Conservation (phyloP, 176 grass and related monocot genomes). For the Ensete glaucum region DNA sequence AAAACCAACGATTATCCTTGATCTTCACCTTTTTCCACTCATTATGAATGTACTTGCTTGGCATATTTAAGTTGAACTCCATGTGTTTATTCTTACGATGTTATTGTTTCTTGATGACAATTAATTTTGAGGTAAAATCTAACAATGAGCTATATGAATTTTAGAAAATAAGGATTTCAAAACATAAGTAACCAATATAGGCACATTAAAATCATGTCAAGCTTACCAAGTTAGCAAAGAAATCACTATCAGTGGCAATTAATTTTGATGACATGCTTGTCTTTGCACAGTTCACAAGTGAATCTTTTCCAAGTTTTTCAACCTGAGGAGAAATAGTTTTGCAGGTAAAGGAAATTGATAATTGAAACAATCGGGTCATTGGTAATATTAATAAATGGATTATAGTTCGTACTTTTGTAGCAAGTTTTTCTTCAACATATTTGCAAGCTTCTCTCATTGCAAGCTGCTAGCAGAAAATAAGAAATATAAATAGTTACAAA, state of each 20-base stretch:
- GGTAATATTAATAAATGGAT: background rate
- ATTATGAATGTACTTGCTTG: no score
- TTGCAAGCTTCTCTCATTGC: slow-evolving; percentile 98
- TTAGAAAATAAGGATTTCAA: no score
- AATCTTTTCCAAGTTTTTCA: slow-evolving; percentile 87
- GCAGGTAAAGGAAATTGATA: background rate
- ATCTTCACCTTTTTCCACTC: no score
- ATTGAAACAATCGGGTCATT: background rate
- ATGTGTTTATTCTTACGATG: no score
- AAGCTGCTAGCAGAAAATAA: slow-evolving; percentile 30
- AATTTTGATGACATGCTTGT: slow-evolving; percentile 98
- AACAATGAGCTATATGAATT: no score
- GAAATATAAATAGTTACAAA: background rate
- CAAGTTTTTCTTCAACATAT: slow-evolving; percentile 82
- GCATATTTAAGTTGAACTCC: no score
- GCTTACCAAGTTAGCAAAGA: slow-evolving; percentile 79
- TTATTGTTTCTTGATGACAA: no score
- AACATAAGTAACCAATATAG: background rate
- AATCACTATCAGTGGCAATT: slow-evolving; percentile 69
- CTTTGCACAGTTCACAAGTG: slow-evolving; percentile 88
- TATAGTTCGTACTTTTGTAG: slow-evolving; percentile 45
- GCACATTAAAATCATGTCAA: background rate
- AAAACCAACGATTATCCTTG: no score
- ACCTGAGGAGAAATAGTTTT: slow-evolving; percentile 42
- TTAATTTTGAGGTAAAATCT: no score